Conservation (phyloP, 2,329 filamentous ascomycete genomes). For the Alternaria brassicae region DNA sequence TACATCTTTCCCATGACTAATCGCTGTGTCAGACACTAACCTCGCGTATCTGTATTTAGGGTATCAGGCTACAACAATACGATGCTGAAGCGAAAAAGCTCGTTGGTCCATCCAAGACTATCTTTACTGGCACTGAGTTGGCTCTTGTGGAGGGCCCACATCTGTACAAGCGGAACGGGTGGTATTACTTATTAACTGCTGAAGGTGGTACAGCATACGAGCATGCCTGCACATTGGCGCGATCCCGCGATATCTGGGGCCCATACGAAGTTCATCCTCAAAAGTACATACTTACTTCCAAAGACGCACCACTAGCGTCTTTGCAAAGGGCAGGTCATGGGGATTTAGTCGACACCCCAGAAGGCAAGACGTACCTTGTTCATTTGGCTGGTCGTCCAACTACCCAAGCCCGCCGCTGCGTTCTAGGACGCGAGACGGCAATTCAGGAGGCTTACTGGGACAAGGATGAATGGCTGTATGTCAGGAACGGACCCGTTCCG, state of each 20-base stretch:
- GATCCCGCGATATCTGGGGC: slow-evolving; percentile 50
- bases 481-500: slow-evolving; percentile 61
- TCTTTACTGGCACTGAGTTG: slow-evolving; percentile 63
- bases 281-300: slow-evolving; percentile 54
- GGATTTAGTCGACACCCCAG: slow-evolving; percentile 46
- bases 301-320: slow-evolving; percentile 42
- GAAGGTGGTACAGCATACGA: slow-evolving; percentile 52
- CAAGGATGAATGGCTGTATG: slow-evolving; percentile 68
- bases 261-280: slow-evolving; percentile 52
- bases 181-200: slow-evolving; percentile 48
- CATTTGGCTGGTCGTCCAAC: slow-evolving; percentile 46
- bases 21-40: not conserved
- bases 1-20: not conserved
- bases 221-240: slow-evolving; percentile 51
- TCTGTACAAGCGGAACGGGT: slow-evolving; percentile 47
- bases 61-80: slow-evolving; percentile 67
- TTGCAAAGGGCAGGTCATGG: slow-evolving; percentile 49
- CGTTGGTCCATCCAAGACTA: slow-evolving; percentile 62
- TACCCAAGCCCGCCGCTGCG: slow-evolving; percentile 43
- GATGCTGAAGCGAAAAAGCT: slow-evolving; percentile 59
- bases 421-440: slow-evolving; percentile 46
- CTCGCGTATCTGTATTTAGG: not conserved
- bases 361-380: slow-evolving; percentile 46
- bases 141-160: slow-evolving; percentile 50
- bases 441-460: slow-evolving; percentile 67